Conservation (phyloP, 2,329 filamentous ascomycete species). For the Sphaerulina musiva region DNA sequence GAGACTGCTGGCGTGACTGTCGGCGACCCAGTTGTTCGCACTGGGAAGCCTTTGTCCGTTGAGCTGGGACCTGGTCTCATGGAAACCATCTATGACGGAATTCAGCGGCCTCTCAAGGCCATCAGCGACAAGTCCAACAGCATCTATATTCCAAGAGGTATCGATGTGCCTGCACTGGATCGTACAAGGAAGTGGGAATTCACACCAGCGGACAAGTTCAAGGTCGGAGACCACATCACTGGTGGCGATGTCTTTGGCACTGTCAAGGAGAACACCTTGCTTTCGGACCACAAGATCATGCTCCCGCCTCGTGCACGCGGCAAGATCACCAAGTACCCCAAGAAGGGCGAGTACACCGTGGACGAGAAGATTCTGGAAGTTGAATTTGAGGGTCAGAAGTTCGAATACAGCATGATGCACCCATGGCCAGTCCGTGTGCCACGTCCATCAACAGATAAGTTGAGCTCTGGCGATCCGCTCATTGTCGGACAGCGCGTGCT, state of each 20-base stretch:
- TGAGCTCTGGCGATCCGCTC: conserved; percentile 81
- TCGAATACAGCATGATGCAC: conserved; percentile 96
- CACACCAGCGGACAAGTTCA: conserved; percentile 65
- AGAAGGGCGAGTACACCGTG: conserved; percentile 88
- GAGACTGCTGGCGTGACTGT: conserved; percentile 96
- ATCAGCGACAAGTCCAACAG: conserved; percentile 72
- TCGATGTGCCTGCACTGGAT: conserved; percentile 79
- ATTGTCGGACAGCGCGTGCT: conserved; percentile 95
- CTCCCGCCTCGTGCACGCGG: conserved; percentile 84
- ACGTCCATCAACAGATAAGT: conserved; percentile 84
- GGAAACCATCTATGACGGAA: conserved; percentile 99
- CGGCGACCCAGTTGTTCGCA: conserved; percentile 83
- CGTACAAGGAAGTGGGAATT: conserved; percentile 95
- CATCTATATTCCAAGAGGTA: conserved; percentile 97
- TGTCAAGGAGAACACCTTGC: conserved; percentile 92
- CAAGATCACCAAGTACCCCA: conserved; percentile 82
- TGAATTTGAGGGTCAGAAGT: conserved; percentile 95
- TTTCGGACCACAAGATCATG: conserved; percentile 88
- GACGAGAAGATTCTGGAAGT: conserved; percentile 90
- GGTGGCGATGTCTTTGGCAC: conserved; percentile 93
- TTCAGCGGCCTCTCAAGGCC: conserved; percentile 84
- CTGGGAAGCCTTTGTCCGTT: conserved; percentile 92
- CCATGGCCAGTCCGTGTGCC: conserved; percentile 96
- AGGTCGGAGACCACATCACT: conserved; percentile 94
- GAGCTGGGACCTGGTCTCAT: conserved; percentile 94